Conservation (phyloP, 2,329 filamentous ascomycete species). For the Alternaria brassicicola region DNA sequence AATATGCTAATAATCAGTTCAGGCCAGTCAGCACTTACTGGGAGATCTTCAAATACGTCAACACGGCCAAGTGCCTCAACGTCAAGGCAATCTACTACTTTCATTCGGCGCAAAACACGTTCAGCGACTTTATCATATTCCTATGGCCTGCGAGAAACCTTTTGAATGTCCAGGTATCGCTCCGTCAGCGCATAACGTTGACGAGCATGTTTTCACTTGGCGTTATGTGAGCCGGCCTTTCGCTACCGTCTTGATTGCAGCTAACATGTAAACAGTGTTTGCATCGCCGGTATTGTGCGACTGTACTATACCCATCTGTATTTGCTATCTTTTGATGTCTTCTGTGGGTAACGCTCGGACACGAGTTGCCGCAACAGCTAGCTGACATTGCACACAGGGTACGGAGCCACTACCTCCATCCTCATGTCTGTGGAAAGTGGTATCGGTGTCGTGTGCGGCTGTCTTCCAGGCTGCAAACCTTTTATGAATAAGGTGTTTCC, state of each 20-base stretch:
- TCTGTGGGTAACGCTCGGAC: constrained; percentile 25
- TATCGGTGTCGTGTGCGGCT: constrained; percentile 42
- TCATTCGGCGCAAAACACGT: constrained; percentile 29
- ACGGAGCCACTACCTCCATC: constrained; percentile 36
- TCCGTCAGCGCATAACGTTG: constrained; percentile 37
- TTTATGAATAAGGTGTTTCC: constrained; percentile 37
- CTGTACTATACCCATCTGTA: constrained; percentile 38
- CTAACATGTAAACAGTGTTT: constrained; percentile 37
- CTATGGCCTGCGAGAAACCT: constrained; percentile 42
- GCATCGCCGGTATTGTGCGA: constrained; percentile 38
- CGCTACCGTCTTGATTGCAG: constrained; percentile 9
- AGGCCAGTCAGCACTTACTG: constrained; percentile 33
- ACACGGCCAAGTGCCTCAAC: constrained; percentile 30
- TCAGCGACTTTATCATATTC: constrained; percentile 43
- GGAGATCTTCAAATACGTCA: constrained; percentile 33
- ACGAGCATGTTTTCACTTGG: constrained; percentile 41
- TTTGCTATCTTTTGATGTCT: constrained; percentile 33
- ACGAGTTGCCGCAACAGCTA: background rate
- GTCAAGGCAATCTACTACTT: constrained; percentile 34
- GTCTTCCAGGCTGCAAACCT: constrained; percentile 42
- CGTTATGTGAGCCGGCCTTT: constrained; percentile 23
- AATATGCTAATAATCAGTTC: background rate
- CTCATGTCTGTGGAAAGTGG: constrained; percentile 38
- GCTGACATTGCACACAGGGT: constrained; percentile 16
- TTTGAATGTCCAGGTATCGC: constrained; percentile 32